Conservation (phyloP, 2,329 filamentous ascomycete genomes). For the Pseudocercospora crystallina region DNA sequence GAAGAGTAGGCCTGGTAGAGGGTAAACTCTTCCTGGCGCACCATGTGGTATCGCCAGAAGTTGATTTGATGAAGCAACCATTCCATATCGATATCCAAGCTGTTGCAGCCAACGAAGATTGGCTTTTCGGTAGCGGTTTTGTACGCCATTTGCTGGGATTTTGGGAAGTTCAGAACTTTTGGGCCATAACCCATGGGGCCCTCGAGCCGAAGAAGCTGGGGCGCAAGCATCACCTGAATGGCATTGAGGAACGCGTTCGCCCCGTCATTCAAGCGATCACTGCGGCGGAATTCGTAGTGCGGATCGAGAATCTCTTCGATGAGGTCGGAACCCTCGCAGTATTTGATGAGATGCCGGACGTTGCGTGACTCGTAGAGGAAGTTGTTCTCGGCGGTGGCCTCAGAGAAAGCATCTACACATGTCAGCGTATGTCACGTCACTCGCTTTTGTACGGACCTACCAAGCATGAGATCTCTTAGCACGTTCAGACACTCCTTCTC, state of each 20-base stretch:
- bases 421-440: background rate
- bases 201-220: constrained; percentile 22
- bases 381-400: background rate
- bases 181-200: constrained; percentile 1
- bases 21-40: constrained; percentile 37
- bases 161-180: constrained; percentile 37
- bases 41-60: constrained; percentile 56
- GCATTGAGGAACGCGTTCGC: constrained; percentile 23
- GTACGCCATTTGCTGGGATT: constrained; percentile 50
- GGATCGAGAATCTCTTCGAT: constrained; percentile 6
- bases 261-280: background rate
- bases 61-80: constrained; percentile 52
- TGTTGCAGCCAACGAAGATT: constrained; percentile 43
- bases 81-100: constrained; percentile 43
- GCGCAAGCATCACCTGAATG: constrained; percentile 35
- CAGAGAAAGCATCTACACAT: constrained; percentile 10
- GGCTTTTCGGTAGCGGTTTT: constrained; percentile 33
- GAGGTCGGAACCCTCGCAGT: background rate
- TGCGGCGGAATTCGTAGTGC: background rate
- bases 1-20: constrained; percentile 38
- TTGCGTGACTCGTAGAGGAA: too few relatives aligned
- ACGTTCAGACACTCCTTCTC: constrained; percentile 40
- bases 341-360: too few relatives aligned
- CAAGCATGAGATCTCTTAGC: constrained; percentile 45
- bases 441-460: constrained; percentile 33